These are phyloP conservation scores for Termitomyces eurrhizus DNA, from an alignment of 768 basidiomycete species.

Conservation along the genomic window DNA sequence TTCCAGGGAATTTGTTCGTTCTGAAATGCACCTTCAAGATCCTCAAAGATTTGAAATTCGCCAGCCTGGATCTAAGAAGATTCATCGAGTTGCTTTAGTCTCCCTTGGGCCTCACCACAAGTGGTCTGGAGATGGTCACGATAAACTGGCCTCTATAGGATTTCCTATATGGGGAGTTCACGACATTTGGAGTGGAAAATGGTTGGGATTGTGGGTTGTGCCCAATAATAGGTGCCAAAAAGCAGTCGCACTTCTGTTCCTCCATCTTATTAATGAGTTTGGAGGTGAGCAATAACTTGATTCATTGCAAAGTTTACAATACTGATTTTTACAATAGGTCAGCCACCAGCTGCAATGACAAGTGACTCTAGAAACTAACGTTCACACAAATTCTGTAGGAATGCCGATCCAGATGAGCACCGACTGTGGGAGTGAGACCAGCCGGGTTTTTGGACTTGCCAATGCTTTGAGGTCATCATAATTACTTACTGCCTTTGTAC, in stretches of 20 bases:
- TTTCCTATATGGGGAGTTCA: constrained; percentile 27
- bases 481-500: background rate
- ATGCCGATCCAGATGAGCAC: background rate
- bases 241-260: background rate
- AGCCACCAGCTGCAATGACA: background rate
- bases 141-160: constrained; percentile 27
- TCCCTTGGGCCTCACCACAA: constrained; percentile 25
- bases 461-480: background rate
- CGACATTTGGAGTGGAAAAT: constrained; percentile 23
- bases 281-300: background rate
- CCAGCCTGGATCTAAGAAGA: constrained; percentile 24
- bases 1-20: background rate
- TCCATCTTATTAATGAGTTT: background rate
- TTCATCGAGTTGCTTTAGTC: constrained; percentile 13
- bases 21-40: constrained; percentile 19
- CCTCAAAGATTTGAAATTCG: constrained; percentile 19
- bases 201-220: constrained; percentile 17
- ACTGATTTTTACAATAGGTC: background rate
- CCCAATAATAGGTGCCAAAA: background rate
- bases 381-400: background rate
- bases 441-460: background rate
- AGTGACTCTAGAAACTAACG: background rate
- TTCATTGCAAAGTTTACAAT: background rate
- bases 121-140: constrained; percentile 33
- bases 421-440: background rate